Evolutionary conservation across 129 eudicot species (phyloP), one percentile per base, ranked within the genome.

Genomic region (Rutidosis leptorrhynchoides): DNA sequence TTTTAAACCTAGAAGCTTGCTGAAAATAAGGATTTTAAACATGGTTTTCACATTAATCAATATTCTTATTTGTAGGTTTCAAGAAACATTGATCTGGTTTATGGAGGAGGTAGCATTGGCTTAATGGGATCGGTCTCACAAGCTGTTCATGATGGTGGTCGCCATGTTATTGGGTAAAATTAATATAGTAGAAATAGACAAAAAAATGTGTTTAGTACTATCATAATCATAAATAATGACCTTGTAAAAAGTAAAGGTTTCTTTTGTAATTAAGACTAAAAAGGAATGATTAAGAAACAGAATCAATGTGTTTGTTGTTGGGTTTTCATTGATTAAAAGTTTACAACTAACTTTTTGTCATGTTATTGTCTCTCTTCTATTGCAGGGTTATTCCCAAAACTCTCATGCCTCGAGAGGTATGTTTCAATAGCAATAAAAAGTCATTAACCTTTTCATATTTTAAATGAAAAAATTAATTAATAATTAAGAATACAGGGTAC

Each of bases 361-460:
- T 86, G 84, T 93, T 83, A 77, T 69, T 93, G 89, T 93, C 95
- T 82, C 80, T 74, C 83, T 65, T 58, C 76, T 68, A 8, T 65
- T 80, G 79, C 87, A 93, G 99, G 79, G 96, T 93, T 58, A 93
- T 93, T 89, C 99, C 99, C 96, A 93, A 93, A 96, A 86, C 99
- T 40, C 96, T 93, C 88, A 93, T 88, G 96, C 96, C 99, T 81
- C 81, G 95, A 86, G 99, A 93, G 99, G 99, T 93, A 89, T 84
- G 87, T 84, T n/a, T 83, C 67, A 67, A 67, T 16, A 61, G 52
- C 42, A 70, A 21, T n/a, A 7, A 59, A 82, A 87, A 80, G 84
- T 75, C 69, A 72, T 65, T 0, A 32, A 59, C 76, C 95, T 81
- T 81, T 83, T 73, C 64, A 67, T 23, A 68, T 54, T 64, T 32